A percentile compares a stretch with the other conserved stretches of the same genome.
Conservation (phyloP, 1,284 basidiomycete genomes). For the Ustilago curta region DNA sequence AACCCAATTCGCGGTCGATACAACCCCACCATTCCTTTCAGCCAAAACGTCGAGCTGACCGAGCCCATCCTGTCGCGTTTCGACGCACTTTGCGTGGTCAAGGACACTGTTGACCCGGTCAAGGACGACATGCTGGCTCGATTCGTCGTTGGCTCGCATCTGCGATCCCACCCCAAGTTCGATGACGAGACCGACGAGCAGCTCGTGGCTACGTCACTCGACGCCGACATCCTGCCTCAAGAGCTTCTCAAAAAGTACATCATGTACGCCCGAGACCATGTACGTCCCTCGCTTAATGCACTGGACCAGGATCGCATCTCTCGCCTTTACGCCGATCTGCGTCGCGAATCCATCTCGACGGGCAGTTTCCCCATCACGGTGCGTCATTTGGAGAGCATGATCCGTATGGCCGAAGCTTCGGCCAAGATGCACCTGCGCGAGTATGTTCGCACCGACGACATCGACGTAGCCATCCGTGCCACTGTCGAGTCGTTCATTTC, state of each 20-base stretch:
- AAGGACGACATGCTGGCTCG: conserved; percentile 95
- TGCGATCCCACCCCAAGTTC: conserved; percentile 93
- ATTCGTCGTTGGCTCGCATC: conserved; percentile 95
- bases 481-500: conserved; percentile 93
- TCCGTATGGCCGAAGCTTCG: conserved; percentile 97
- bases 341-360: conserved; percentile 94
- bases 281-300: conserved; percentile 90
- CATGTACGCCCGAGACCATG: conserved; percentile 95
- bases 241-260: conserved; percentile 98
- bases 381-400: conserved; percentile 97
- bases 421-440: conserved; percentile 98
- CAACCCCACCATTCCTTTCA: conserved; percentile 76
- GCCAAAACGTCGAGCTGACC: conserved; percentile 97
- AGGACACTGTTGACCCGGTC: conserved; percentile 95
- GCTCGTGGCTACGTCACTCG: conserved; percentile 85
- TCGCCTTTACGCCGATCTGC: conserved; percentile 93
- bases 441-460: conserved; percentile 94
- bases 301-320: conserved; percentile 96
- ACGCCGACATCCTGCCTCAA: conserved; percentile 94
- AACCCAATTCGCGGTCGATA: conserved; percentile 86
- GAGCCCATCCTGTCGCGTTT: conserved; percentile 99
- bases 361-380: conserved; percentile 98
- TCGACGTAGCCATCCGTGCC: conserved; percentile 95
- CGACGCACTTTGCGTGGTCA: conserved; percentile 97
- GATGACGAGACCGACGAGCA: conserved; percentile 85